A percentile compares a stretch with the other conserved stretches of the same genome.
These are phyloP conservation scores for Wickerhamiella domercqiae DNA, from an alignment of 805 yeast species.

Conservation along the genomic window DNA sequence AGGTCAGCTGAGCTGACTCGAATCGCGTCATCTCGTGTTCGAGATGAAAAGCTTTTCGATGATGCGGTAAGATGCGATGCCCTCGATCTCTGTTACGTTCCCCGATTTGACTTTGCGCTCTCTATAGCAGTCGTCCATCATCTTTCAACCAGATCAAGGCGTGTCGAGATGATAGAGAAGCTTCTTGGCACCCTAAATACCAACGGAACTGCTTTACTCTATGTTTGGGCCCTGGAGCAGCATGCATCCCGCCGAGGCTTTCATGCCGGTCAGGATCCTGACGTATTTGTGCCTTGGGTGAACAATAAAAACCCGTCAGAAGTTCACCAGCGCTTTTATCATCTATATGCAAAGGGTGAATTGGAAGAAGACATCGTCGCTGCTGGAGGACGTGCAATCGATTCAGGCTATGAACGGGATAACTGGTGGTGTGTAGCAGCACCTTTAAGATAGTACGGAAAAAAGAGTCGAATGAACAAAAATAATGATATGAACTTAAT, in stretches of 20 bases:
- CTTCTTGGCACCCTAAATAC: slow-evolving; percentile 42
- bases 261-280: slow-evolving; percentile 83
- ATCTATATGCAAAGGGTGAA: slow-evolving; percentile 74
- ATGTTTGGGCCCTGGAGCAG: slow-evolving; percentile 97
- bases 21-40: slow-evolving; percentile 24
- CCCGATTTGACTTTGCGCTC: slow-evolving; percentile 66
- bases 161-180: slow-evolving; percentile 59
- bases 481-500: no score
- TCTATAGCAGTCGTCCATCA: slow-evolving; percentile 95
- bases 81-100: slow-evolving; percentile 40
- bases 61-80: slow-evolving; percentile 77
- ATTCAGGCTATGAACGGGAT: slow-evolving; percentile 78
- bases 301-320: slow-evolving; percentile 32
- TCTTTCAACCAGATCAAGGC: slow-evolving; percentile 68
- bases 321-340: slow-evolving; percentile 76
- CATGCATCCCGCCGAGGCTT: slow-evolving; percentile 77
- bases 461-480: no score
- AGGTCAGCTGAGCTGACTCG: slow-evolving; percentile 22
- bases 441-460: no score
- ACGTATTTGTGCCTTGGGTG: slow-evolving; percentile 94
- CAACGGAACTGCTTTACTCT: slow-evolving; percentile 62
- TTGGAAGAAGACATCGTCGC: slow-evolving; percentile 47
- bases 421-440: slow-evolving; percentile 58
- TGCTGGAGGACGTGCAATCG: slow-evolving; percentile 59
- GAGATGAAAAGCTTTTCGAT: slow-evolving; percentile 38